These are phyloP conservation scores for Verticillium albo-atrum DNA, from an alignment of 2,329 filamentous ascomycete genomes.

Conservation along the genomic window DNA sequence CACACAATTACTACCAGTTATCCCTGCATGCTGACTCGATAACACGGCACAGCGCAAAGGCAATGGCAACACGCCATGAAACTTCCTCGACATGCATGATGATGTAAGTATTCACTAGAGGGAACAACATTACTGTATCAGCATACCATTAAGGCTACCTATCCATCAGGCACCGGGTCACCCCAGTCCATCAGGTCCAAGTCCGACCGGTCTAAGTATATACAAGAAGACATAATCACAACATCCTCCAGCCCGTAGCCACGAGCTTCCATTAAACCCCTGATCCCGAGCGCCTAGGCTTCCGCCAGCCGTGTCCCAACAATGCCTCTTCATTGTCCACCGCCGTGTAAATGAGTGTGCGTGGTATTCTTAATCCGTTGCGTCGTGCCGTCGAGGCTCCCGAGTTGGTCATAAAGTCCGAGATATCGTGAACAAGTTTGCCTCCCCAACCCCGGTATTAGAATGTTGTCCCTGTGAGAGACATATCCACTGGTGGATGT, in stretches of 20 bases:
- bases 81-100: no score
- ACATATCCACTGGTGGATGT: background rate
- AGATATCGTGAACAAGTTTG: background rate
- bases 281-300: background rate
- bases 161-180: no score
- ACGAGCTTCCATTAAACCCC: background rate
- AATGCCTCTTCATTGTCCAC: background rate
- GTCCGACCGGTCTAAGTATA: no score
- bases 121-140: no score
- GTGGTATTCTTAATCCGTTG: background rate
- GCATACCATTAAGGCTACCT: no score
- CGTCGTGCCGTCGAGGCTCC: conserved; percentile 7
- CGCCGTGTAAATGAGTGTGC: background rate
- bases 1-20: no score
- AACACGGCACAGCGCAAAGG: no score
- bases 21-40: no score
- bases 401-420: conserved; percentile 4
- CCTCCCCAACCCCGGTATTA: background rate
- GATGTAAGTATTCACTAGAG: no score
- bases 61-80: no score
- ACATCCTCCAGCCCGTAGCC: background rate
- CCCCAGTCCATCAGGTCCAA: no score
- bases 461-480: background rate
- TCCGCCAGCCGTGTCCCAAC: background rate
- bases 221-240: no score